These are phyloP conservation scores for Castanea mollissima DNA, from an alignment of 306 rosid genomes.

Conservation along the genomic window DNA sequence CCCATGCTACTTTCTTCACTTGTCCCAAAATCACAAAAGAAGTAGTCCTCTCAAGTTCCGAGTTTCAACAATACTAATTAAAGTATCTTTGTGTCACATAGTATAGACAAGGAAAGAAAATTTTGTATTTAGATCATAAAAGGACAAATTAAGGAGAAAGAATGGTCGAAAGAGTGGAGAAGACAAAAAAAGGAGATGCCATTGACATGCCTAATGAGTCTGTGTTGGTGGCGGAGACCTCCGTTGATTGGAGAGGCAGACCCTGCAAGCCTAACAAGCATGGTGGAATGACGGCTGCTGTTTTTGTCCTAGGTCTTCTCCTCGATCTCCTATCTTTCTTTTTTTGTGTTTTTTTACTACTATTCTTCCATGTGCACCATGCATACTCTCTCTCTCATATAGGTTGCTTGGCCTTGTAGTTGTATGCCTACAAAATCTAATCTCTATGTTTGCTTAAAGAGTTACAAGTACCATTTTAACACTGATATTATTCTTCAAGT, in stretches of 20 bases:
- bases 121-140: not conserved
- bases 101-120: not conserved
- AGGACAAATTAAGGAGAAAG: not conserved
- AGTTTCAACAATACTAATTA: not conserved
- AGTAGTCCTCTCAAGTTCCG: not conserved
- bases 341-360: too few species aligned
- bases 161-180: slow-evolving; percentile 1
- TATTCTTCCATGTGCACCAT: too few species aligned
- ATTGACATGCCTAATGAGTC: not conserved
- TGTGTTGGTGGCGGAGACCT: slow-evolving; percentile 20
- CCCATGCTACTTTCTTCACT: slow-evolving; percentile 4
- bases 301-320: slow-evolving; percentile 59
- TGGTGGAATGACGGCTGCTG: slow-evolving; percentile 68
- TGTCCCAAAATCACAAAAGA: slow-evolving; percentile 15
- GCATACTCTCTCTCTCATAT: not conserved
- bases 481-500: not conserved
- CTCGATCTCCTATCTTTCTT: not conserved
- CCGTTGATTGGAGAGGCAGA: slow-evolving; percentile 63
- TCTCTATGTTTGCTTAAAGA: not conserved
- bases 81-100: not conserved
- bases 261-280: slow-evolving; percentile 41
- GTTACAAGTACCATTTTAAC: not conserved
- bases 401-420: too few species aligned
- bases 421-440: not conserved
- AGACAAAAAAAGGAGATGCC: slow-evolving; percentile 15